Conservation (phyloP, 1,284 basidiomycete genomes). For the Peniophora sp. region DNA sequence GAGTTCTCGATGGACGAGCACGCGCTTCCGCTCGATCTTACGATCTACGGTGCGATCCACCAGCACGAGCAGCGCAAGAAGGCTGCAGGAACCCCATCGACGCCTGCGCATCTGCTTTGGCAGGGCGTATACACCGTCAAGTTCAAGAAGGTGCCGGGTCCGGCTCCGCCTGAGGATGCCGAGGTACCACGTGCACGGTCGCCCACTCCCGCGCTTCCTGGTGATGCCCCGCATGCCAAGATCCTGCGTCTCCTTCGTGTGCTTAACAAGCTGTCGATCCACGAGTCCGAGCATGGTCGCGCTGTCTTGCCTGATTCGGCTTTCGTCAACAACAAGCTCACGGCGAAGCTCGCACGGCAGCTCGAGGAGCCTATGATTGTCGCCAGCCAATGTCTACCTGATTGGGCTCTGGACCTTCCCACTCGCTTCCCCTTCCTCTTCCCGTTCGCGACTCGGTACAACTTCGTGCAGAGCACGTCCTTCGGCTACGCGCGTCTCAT, state of each 20-base stretch:
- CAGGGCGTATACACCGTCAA: slow-evolving; percentile 86
- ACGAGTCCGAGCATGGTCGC: slow-evolving; percentile 54
- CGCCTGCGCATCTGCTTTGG: slow-evolving; percentile 75
- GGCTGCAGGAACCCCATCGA: slow-evolving; percentile 25
- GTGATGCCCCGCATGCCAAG: slow-evolving; percentile 82
- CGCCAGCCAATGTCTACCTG: slow-evolving; percentile 92
- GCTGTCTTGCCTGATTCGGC: slow-evolving; percentile 64
- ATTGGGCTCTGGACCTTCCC: slow-evolving; percentile 93
- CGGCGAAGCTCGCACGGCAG: slow-evolving; percentile 96
- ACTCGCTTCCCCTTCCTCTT: slow-evolving; percentile 97
- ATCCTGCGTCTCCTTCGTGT: slow-evolving; percentile 88
- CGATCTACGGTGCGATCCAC: slow-evolving; percentile 94
- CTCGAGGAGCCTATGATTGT: slow-evolving; percentile 99
- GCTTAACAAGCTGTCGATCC: slow-evolving; percentile 70
- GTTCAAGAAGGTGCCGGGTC: slow-evolving; percentile 88
- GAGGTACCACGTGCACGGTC: slow-evolving; percentile 43
- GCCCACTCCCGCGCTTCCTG: slow-evolving; percentile 70
- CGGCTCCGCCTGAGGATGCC: slow-evolving; percentile 38
- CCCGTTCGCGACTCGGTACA: slow-evolving; percentile 95
- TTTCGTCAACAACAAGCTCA: slow-evolving; percentile 97
- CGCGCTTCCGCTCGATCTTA: slow-evolving; percentile 77
- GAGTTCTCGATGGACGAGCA: slow-evolving; percentile 92
- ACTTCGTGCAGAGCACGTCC: slow-evolving; percentile 94
- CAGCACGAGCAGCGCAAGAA: slow-evolving; percentile 77
- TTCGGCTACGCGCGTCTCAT: slow-evolving; percentile 96